phyloP scores from a whole-genome alignment of 306 rosid genomes.

The Alnus rubra region DNA sequence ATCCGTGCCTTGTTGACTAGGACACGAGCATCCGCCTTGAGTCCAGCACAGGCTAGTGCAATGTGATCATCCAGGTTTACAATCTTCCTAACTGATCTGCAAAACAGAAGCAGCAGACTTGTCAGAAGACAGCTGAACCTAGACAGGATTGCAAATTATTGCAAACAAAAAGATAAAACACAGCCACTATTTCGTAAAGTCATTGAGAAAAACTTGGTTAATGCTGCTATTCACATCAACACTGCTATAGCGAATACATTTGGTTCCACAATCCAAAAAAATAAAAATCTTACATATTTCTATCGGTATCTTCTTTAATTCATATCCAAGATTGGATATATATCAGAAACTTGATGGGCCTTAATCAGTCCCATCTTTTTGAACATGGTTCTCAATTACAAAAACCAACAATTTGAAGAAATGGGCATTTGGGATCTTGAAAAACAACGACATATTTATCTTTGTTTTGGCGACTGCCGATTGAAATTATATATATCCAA shows the following conservation, averaged over 20 bases:
- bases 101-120: slow-evolving; percentile 13
- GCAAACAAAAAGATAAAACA: not conserved
- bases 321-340: slow-evolving; percentile 4
- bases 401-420: not conserved
- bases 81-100: slow-evolving; percentile 61
- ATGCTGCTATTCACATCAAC: not conserved
- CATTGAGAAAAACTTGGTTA: not conserved
- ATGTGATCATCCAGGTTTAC: slow-evolving; percentile 61
- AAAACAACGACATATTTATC: not conserved
- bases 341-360: not conserved
- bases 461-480: not conserved
- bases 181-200: not conserved
- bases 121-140: not conserved
- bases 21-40: slow-evolving; percentile 97
- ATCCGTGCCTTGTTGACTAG: slow-evolving; percentile 83
- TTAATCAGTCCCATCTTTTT: not conserved
- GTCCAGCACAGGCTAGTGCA: slow-evolving; percentile 96
- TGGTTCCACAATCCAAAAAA: not conserved
- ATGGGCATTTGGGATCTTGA: not conserved
- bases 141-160: not conserved
- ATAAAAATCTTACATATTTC: not conserved
- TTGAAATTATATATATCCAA: too few relatives aligned
- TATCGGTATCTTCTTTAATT: not conserved
- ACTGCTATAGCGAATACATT: not conserved
- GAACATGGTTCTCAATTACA: not conserved